A percentile compares a stretch with the other conserved stretches of the same genome.
Evolutionary conservation across 176 grass and related monocot genomes (phyloP).

Genomic region (sorghum (Sorghum bicolor)): DNA sequence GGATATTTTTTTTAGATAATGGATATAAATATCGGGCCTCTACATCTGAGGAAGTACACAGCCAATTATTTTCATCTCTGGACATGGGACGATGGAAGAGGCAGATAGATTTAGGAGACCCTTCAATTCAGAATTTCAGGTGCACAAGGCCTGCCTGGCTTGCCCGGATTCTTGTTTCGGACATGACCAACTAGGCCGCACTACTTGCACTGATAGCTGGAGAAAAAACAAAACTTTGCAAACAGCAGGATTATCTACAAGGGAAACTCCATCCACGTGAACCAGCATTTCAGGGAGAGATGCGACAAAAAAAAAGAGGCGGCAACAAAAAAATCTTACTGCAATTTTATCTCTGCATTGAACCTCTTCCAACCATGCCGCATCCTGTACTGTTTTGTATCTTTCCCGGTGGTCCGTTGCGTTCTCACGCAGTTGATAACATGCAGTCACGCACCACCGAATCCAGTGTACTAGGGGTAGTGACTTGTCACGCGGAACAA

Average conservation of each 20-base stretch:
- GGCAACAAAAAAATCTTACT: background rate
- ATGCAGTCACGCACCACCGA: background rate
- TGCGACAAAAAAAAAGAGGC: background rate
- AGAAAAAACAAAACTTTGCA: background rate
- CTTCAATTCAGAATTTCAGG: background rate
- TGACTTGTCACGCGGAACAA: background rate
- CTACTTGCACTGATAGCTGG: background rate
- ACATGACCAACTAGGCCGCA: background rate
- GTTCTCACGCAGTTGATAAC: conserved; percentile 7
- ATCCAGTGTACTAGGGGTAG: background rate
- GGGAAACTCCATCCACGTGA: background rate
- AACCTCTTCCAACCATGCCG: conserved; percentile 15
- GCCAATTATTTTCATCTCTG: no score
- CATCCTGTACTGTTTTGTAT: background rate
- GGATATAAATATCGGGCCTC: no score
- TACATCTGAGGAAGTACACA: no score
- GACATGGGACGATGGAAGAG: background rate
- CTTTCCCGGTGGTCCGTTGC: background rate
- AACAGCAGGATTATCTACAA: background rate
- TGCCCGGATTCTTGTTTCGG: background rate
- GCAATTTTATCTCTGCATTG: background rate
- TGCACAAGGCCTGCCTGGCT: background rate
- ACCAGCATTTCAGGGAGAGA: background rate
- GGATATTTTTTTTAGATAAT: no score
- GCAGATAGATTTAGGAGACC: background rate